Evolutionary conservation across 176 grass and related monocot genomes (phyloP), one percentile per base, ranked within the genome.

Genomic region (Oryza brachyantha): DNA sequence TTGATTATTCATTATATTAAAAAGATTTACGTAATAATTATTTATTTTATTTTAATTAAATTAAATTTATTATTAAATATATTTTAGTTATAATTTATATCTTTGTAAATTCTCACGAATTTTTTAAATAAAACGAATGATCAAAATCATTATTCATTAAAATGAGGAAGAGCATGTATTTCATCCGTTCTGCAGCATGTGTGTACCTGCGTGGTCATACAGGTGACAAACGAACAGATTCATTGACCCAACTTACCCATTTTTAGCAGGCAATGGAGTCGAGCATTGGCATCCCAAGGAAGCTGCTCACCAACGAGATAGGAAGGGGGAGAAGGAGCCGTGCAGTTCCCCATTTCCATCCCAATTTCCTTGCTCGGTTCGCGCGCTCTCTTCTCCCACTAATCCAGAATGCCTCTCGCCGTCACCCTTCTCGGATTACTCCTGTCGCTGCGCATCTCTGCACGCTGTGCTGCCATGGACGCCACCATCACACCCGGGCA

Each of bases 401-500:
- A 10, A 4, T 68, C 80, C 61, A 35, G 10, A 29, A 86, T 86
- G 84, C 17, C 42, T 12, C 46, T 36, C 17, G 29, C 68, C 42
- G 42, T 45, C 60, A 12, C 6, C 64, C 10, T 78, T 54, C 24
- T 66, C 10, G 19, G 70, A 29, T 24, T 55, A 68, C 61, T 85
- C 35, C 73, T 85, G 17, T 61, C 36, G 48, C 29, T 72, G 2
- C 62, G 73, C n/a, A 43, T 64, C 34, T 27, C 27, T 12, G 11
- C 29, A 58, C 58, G 36, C 12, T 64, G 16, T 43, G 39, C 64
- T 42, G 64, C 79, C 68, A 66, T 24, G 3, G 58, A 91, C n/a
- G n/a, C n/a, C 61, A 31, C 75, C 24, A 70, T 94, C 32, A 19
- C 82, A 43, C 42, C 48, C 14, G 75, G 64, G 22, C 55, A 72